These are phyloP conservation scores for Papiliotrema fonsecae DNA, from an alignment of 1,284 basidiomycete genomes.

Conservation along the genomic window DNA sequence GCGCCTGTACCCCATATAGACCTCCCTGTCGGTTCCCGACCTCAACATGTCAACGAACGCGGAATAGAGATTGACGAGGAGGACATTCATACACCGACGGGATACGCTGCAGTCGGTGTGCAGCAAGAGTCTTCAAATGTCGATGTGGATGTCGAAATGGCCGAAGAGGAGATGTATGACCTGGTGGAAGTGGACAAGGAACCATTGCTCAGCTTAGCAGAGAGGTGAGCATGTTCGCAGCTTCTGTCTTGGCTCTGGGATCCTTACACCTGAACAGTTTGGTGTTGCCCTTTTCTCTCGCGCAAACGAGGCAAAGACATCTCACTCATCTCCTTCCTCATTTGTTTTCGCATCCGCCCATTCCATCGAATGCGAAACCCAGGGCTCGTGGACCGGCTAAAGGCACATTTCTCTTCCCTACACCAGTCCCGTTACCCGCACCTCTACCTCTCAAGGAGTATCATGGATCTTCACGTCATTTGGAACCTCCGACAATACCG, in stretches of 20 bases:
- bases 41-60: conserved; percentile 31
- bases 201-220: conserved; percentile 28
- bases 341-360: conserved; percentile 40
- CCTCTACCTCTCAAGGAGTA: conserved; percentile 31
- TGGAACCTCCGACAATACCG: not conserved
- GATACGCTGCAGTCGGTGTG: conserved; percentile 2
- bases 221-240: conserved; percentile 27
- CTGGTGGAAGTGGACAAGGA: conserved; percentile 7
- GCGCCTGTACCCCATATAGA: conserved; percentile 19
- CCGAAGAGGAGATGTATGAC: conserved; percentile 4
- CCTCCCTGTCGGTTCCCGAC: conserved; percentile 23
- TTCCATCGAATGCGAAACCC: conserved; percentile 36
- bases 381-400: conserved; percentile 28
- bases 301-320: conserved; percentile 36
- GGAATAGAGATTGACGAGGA: conserved; percentile 35
- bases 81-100: conserved; percentile 13
- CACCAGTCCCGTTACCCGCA: conserved; percentile 23
- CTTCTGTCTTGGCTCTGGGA: no score
- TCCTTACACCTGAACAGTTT: conserved; percentile 31
- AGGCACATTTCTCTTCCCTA: conserved; percentile 36
- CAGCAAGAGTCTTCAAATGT: conserved; percentile 10
- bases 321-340: conserved; percentile 38
- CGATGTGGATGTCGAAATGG: conserved; percentile 7
- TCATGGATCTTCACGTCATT: no score
- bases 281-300: conserved; percentile 35